phyloP scores from a whole-genome alignment of 306 rosid species.

The Medicago truncatula region DNA sequence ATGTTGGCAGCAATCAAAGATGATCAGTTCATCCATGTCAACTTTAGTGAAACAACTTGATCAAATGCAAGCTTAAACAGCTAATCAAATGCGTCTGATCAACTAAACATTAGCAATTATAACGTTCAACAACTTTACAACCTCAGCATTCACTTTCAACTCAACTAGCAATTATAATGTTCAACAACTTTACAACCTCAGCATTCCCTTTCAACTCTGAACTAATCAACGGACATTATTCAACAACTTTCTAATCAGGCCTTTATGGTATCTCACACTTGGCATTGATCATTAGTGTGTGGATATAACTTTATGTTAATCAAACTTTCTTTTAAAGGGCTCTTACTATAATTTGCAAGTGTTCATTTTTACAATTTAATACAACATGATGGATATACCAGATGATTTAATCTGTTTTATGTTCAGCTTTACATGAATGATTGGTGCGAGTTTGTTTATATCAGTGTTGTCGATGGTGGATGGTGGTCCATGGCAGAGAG shows the following conservation, averaged over 20 bases:
- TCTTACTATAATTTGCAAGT: not conserved
- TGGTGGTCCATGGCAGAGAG: too few species aligned
- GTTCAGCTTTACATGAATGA: slow-evolving; percentile 17
- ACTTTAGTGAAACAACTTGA: slow-evolving; percentile 97
- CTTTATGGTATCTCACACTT: slow-evolving; percentile 87
- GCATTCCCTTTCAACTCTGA: too few species aligned
- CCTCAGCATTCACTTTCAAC: slow-evolving; percentile 97
- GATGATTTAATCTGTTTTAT: slow-evolving; percentile 13
- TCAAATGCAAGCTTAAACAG: slow-evolving; percentile 96
- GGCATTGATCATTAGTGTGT: slow-evolving; percentile 66
- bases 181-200: slow-evolving; percentile 66
- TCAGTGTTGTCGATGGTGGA: too few species aligned
- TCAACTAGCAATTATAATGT: slow-evolving; percentile 52
- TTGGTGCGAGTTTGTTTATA: slow-evolving; percentile 15
- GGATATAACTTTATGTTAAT: slow-evolving; percentile 39
- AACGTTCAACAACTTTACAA: slow-evolving; percentile 94
- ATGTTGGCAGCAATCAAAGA: slow-evolving; percentile 99
- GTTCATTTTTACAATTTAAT: slow-evolving; percentile 20
- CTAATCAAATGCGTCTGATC: slow-evolving; percentile 92
- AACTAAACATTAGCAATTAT: slow-evolving; percentile 99
- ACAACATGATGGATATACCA: slow-evolving; percentile 17
- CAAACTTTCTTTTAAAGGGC: slow-evolving; percentile 4
- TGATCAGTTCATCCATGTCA: slow-evolving; percentile 95
- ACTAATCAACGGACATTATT: not conserved
- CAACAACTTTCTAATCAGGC: slow-evolving; percentile 93